Evolutionary conservation across 768 basidiomycete genomes (phyloP), one percentile per base, ranked within the genome.

Genomic region (Tephrocybe sp.): DNA sequence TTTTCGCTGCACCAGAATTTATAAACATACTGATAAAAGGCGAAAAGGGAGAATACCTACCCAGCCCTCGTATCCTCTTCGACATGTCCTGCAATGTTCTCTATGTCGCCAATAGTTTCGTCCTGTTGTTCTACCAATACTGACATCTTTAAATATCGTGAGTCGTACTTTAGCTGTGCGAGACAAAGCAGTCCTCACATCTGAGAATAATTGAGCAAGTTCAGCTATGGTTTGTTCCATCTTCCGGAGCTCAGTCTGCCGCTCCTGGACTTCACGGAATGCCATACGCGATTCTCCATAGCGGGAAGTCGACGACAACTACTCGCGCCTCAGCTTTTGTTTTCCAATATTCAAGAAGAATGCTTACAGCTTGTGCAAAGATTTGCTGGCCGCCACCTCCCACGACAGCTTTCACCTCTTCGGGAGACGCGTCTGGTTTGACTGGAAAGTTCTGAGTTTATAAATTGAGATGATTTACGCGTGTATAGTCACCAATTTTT

Each of bases 191-290:
- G 48, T 3, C 57, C 78, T 21, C 53, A 89, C 90, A 61, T 98
- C 94, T 55, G 77, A 82, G 71, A 95, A 93, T 59, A 98, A 69
- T 62, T 92, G 89, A 3, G 89, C 90, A 43, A 98, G 76, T 66
- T 96, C 92, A n/a, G 81, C 86, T 41, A 96, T 70, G 3, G 93
- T 97, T 59, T 81, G 76, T 67, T 96, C 93, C 64, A 96, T 92
- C 65, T 80, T 83, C 58, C 80, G 78, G 58, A 98, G 81, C 54
- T 97, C 93, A 61, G 86, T 79, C 64, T 95, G 92, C 30, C 94
- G 80, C 51, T 88, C 84, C 65, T 95, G 94, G 0, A 94, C 93
- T 68, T 97, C 94, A 44, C 83, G 79, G 66, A 87, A 92, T 0
- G 90, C 93, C 38, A 80, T 79, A 41, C 91, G 76, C 14, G 91